A percentile compares a stretch with the other conserved stretches of the same genome.
Evolutionary conservation across 257 asterid species (phyloP).

Genomic region (Pogostemon cablin): DNA sequence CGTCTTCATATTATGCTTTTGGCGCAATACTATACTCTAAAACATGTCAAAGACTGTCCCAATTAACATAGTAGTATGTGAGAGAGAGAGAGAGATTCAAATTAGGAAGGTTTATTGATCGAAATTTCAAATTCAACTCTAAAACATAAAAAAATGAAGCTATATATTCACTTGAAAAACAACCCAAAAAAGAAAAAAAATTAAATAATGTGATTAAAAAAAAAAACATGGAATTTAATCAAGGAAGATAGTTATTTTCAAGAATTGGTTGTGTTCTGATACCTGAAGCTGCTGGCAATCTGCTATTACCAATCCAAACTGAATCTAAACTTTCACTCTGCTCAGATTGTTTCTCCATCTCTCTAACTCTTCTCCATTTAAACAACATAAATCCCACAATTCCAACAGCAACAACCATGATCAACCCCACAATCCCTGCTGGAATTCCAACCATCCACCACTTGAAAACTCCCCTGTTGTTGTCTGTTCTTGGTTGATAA

Average conservation of each 20-base stretch:
- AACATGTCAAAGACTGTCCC: constrained; percentile 24
- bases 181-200: constrained; percentile 11
- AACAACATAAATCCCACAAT: constrained; percentile 34
- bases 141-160: neutral
- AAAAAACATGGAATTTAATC: constrained; percentile 15
- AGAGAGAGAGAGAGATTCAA: constrained; percentile 4
- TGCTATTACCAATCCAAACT: constrained; percentile 76
- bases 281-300: constrained; percentile 77
- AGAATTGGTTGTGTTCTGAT: constrained; percentile 82
- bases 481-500: neutral
- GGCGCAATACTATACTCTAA: constrained; percentile 21
- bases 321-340: constrained; percentile 62
- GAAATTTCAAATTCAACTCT: constrained; percentile 15
- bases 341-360: constrained; percentile 70
- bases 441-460: constrained; percentile 70
- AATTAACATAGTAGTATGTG: neutral
- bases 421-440: constrained; percentile 50
- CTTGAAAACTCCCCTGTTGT: constrained; percentile 32
- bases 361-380: constrained; percentile 36
- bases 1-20: constrained; percentile 34
- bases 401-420: constrained; percentile 38
- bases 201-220: neutral
- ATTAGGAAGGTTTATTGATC: neutral
- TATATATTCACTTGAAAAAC: constrained; percentile 35
- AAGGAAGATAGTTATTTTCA: constrained; percentile 67